A percentile compares a stretch with the other conserved stretches of the same genome.
These are phyloP conservation scores for Neurospora sp. DNA, from an alignment of 495 filamentous ascomycete genomes.

Conservation along the genomic window DNA sequence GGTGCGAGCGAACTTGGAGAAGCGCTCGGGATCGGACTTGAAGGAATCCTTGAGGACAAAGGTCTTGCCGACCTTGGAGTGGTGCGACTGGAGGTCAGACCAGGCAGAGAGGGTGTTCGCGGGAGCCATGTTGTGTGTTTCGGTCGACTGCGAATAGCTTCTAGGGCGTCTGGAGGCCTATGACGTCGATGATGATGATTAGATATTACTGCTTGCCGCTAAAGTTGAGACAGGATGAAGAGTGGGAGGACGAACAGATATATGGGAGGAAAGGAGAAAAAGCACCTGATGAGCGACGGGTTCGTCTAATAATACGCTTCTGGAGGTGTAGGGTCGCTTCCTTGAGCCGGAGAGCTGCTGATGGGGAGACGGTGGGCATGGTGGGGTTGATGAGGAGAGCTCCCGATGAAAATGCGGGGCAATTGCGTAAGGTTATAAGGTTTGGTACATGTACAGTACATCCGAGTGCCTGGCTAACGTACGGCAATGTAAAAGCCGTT, in stretches of 20 bases:
- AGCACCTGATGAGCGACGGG: neutral
- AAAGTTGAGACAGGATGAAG: neutral
- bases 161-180: neutral
- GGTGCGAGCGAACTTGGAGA: slow-evolving; percentile 77
- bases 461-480: neutral
- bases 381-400: neutral
- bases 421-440: neutral
- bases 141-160: neutral
- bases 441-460: neutral
- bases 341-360: neutral
- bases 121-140: slow-evolving; percentile 42
- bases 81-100: slow-evolving; percentile 81
- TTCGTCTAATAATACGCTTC: neutral
- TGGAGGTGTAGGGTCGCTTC: neutral
- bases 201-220: neutral
- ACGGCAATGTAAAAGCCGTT: neutral
- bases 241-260: neutral
- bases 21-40: slow-evolving; percentile 76
- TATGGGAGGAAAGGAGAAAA: neutral
- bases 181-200: neutral
- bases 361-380: neutral
- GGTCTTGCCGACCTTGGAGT: slow-evolving; percentile 68
- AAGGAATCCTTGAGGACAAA: slow-evolving; percentile 93
- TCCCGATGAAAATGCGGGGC: neutral
- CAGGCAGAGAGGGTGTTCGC: slow-evolving; percentile 74